Evolutionary conservation across 2,329 filamentous ascomycete genomes (phyloP).

Genomic region (Verticillium isaacii): DNA sequence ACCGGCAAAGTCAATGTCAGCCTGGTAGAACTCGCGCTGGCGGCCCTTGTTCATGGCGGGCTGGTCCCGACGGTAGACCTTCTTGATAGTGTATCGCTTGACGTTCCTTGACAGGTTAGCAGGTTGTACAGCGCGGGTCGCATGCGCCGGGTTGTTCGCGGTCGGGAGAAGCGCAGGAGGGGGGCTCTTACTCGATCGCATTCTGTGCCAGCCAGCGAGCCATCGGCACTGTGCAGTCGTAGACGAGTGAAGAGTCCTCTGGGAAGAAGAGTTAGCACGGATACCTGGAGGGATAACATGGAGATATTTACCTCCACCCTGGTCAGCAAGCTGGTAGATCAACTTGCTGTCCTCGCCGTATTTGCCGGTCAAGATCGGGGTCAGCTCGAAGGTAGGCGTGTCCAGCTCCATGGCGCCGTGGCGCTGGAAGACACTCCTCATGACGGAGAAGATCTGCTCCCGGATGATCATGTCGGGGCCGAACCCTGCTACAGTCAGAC

Average conservation of each 20-base stretch:
- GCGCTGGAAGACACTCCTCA: slow-evolving; percentile 76
- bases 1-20: slow-evolving; percentile 93
- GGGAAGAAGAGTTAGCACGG: not conserved
- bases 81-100: slow-evolving; percentile 93
- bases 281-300: not conserved
- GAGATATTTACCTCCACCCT: slow-evolving; percentile 57
- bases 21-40: slow-evolving; percentile 96
- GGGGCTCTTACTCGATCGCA: slow-evolving; percentile 52
- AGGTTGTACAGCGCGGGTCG: not conserved
- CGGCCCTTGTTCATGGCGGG: slow-evolving; percentile 85
- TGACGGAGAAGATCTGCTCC: slow-evolving; percentile 73
- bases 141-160: not conserved
- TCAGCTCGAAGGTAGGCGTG: slow-evolving; percentile 80
- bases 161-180: not conserved
- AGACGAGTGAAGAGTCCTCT: slow-evolving; percentile 53
- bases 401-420: slow-evolving; percentile 77
- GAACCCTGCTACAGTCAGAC: slow-evolving; percentile 42
- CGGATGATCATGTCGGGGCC: slow-evolving; percentile 75
- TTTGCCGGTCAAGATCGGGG: slow-evolving; percentile 81
- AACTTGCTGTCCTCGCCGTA: slow-evolving; percentile 91
- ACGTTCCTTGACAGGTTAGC: slow-evolving; percentile 43
- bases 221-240: slow-evolving; percentile 85
- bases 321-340: slow-evolving; percentile 58
- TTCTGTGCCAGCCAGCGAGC: slow-evolving; percentile 94
- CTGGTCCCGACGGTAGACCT: slow-evolving; percentile 67